Percentiles rank a stretch among this genome's conserved stretches.
phyloP scores from a whole-genome alignment of 2,329 filamentous ascomycete species.

The Colletotrichum shisoi region DNA sequence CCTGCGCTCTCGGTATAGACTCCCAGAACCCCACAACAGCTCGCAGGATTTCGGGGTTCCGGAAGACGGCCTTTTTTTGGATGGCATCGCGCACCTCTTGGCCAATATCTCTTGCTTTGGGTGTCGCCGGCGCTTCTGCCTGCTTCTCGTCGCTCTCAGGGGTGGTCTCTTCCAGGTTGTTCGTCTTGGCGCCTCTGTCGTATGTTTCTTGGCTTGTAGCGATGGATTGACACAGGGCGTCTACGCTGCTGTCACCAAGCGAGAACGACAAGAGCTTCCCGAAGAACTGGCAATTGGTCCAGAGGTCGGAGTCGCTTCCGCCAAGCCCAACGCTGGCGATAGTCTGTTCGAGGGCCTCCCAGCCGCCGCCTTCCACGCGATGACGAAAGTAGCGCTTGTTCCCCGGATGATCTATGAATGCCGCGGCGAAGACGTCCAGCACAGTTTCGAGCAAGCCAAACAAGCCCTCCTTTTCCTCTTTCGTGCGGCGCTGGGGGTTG shows the following conservation, averaged over 20 bases:
- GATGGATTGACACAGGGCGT: slow-evolving; percentile 69
- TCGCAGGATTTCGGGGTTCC: slow-evolving; percentile 70
- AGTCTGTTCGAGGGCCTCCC: slow-evolving; percentile 76
- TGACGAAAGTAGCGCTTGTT: slow-evolving; percentile 88
- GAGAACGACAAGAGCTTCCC: slow-evolving; percentile 83
- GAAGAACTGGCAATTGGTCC: slow-evolving; percentile 77
- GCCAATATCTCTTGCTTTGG: slow-evolving; percentile 43
- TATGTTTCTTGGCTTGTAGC: slow-evolving; percentile 40
- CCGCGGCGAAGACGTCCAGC: slow-evolving; percentile 77
- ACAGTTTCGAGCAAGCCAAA: slow-evolving; percentile 75
- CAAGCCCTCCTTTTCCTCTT: slow-evolving; percentile 69
- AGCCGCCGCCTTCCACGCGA: slow-evolving; percentile 78
- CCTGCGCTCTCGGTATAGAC: slow-evolving; percentile 61
- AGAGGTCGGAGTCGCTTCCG: slow-evolving; percentile 71
- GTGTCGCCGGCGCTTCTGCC: neutral
- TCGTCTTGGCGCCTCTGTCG: slow-evolving; percentile 42
- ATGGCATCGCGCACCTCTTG: slow-evolving; percentile 58
- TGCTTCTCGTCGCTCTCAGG: slow-evolving; percentile 41
- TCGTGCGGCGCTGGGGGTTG: slow-evolving; percentile 68
- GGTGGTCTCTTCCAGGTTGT: slow-evolving; percentile 36
- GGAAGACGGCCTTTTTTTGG: slow-evolving; percentile 60
- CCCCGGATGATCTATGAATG: slow-evolving; percentile 79
- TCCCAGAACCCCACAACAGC: slow-evolving; percentile 71
- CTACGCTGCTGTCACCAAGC: slow-evolving; percentile 77
- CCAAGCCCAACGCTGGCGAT: slow-evolving; percentile 73